phyloP scores from a whole-genome alignment of 441 rosid species.

The Gossypium lobatum region DNA sequence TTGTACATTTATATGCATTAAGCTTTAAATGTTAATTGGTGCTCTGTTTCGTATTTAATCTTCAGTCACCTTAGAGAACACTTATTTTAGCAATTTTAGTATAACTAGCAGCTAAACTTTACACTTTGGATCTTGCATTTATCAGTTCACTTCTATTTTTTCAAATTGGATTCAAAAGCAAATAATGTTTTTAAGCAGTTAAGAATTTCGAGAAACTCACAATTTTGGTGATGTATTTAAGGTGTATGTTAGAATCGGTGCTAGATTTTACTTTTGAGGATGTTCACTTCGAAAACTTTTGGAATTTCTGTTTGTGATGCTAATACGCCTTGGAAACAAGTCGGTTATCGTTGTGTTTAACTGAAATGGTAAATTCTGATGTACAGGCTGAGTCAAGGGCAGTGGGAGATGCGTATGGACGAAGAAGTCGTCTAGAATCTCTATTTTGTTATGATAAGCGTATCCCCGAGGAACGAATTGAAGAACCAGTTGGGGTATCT shows the following conservation, averaged over 20 bases:
- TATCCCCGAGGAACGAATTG: constrained; percentile 76
- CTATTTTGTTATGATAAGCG: constrained; percentile 73
- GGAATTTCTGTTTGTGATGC: neutral
- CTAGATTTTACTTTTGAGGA: neutral
- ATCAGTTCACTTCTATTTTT: neutral
- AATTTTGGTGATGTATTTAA: neutral
- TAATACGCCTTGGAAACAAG: constrained; percentile 10
- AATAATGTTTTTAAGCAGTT: neutral
- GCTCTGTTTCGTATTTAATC: no score
- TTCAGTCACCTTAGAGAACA: neutral
- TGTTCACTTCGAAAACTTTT: neutral
- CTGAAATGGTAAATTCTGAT: constrained; percentile 4
- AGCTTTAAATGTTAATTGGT: neutral
- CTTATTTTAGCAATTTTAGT: neutral
- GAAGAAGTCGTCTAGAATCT: constrained; percentile 60
- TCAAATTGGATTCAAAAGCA: neutral
- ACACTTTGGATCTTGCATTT: neutral
- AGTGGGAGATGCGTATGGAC: constrained; percentile 36
- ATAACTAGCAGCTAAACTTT: neutral
- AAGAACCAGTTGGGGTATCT: constrained; percentile 62
- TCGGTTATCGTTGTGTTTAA: neutral
- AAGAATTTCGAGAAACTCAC: neutral
- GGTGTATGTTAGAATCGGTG: neutral
- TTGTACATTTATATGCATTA: neutral
- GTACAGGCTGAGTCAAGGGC: constrained; percentile 51